A percentile compares a stretch with the other conserved stretches of the same genome.
Conservation (phyloP, 1,284 basidiomycete genomes). For the Ganoderma resinaceum region DNA sequence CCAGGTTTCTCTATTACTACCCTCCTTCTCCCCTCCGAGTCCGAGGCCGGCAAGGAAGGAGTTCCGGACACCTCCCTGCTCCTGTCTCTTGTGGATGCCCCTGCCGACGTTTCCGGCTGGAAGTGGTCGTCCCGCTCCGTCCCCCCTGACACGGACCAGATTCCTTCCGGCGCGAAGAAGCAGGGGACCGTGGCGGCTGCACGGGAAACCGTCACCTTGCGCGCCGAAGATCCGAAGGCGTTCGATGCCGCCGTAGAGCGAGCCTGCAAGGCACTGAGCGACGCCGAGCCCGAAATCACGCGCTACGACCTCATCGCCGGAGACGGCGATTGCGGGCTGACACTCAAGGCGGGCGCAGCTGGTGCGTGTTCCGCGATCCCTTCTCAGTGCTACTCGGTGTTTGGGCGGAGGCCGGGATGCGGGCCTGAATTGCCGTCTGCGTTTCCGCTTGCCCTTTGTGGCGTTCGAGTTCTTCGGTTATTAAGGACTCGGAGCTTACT, state of each 20-base stretch:
- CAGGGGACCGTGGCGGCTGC: conserved; percentile 23
- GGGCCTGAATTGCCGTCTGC: neutral
- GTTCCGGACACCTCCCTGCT: conserved; percentile 52
- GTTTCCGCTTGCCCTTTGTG: neutral
- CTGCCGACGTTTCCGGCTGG: conserved; percentile 84
- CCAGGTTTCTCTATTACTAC: conserved; percentile 93
- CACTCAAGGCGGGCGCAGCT: conserved; percentile 77
- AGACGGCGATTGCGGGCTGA: conserved; percentile 84
- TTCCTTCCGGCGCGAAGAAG: conserved; percentile 29
- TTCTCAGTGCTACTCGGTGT: neutral
- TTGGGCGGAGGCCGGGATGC: neutral
- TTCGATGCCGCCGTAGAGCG: conserved; percentile 67
- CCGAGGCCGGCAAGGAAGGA: conserved; percentile 37
- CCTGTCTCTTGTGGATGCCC: conserved; percentile 81
- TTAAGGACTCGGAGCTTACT: neutral
- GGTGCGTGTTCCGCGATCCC: conserved; percentile 40
- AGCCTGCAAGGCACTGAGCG: conserved; percentile 76
- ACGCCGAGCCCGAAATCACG: conserved; percentile 89
- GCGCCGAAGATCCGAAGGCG: conserved; percentile 49
- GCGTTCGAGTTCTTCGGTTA: neutral
- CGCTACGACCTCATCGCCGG: conserved; percentile 85
- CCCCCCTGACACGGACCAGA: conserved; percentile 43
- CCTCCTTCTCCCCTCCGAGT: conserved; percentile 72
- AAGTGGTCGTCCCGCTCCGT: conserved; percentile 64
- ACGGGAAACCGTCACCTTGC: conserved; percentile 38